Percentiles rank a stretch among this genome's conserved stretches.
These are phyloP conservation scores for Naganishia sp. DNA, from an alignment of 1,284 basidiomycete genomes.

Conservation along the genomic window DNA sequence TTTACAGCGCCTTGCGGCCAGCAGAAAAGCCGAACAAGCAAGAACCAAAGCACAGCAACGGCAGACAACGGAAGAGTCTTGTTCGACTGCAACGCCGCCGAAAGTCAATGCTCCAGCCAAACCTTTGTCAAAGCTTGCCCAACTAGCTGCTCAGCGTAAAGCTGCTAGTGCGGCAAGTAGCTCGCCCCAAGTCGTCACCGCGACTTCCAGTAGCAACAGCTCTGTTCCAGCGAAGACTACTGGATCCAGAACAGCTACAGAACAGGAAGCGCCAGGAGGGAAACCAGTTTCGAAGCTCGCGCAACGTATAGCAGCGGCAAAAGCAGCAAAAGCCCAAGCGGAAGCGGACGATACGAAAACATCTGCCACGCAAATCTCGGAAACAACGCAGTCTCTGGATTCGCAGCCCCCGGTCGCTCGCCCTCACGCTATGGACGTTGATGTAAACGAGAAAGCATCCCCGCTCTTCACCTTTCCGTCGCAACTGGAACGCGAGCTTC, in stretches of 20 bases:
- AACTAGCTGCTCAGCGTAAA: slow-evolving; percentile 65
- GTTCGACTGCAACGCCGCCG: slow-evolving; percentile 39
- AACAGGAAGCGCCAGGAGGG: slow-evolving; percentile 1
- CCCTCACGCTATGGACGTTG: slow-evolving; percentile 24
- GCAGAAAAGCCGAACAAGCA: slow-evolving; percentile 42
- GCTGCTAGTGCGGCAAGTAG: slow-evolving; percentile 37
- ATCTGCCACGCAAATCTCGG: not conserved
- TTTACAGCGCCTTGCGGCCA: slow-evolving; percentile 64
- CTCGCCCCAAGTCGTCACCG: too few relatives aligned
- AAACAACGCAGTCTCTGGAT: not conserved
- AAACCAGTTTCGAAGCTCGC: slow-evolving; percentile 57
- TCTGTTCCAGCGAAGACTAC: too few relatives aligned
- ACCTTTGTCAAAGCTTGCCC: slow-evolving; percentile 68
- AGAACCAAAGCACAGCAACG: slow-evolving; percentile 33
- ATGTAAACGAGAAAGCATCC: slow-evolving; percentile 9
- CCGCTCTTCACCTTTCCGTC: slow-evolving; percentile 33
- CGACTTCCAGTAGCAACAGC: too few relatives aligned
- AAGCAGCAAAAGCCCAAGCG: slow-evolving; percentile 36
- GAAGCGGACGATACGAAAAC: slow-evolving; percentile 10
- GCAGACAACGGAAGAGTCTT: slow-evolving; percentile 22
- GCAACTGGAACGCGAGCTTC: slow-evolving; percentile 21
- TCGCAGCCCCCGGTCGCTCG: not conserved
- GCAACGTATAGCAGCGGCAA: slow-evolving; percentile 56
- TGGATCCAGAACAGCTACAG: not conserved
- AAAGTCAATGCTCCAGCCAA: slow-evolving; percentile 46